These are phyloP conservation scores for Coemansia sp. DNA, from an alignment of 192 early-diverging fungal genomes.

Conservation along the genomic window DNA sequence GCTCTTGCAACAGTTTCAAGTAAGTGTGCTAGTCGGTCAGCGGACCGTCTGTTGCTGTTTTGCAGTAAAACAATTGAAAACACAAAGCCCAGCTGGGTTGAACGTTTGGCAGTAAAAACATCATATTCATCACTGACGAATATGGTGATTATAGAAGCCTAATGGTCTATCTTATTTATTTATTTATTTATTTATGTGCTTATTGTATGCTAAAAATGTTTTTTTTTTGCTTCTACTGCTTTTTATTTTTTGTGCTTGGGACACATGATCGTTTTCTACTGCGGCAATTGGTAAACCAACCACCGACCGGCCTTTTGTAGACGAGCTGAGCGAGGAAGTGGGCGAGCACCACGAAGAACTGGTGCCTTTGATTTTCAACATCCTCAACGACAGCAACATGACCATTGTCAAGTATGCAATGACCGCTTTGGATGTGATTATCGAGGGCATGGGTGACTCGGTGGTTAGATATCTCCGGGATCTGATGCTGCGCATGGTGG, in stretches of 20 bases:
- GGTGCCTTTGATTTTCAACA: conserved; percentile 80
- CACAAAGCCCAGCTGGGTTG: no score
- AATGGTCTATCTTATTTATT: neutral
- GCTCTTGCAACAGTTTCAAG: conserved; percentile 75
- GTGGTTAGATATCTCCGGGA: conserved; percentile 78
- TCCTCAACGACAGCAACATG: conserved; percentile 74
- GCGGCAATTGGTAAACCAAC: neutral
- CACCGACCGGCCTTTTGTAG: conserved; percentile 25
- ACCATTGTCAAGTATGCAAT: conserved; percentile 78
- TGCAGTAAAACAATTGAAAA: neutral
- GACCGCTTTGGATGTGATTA: conserved; percentile 85
- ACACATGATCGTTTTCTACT: neutral
- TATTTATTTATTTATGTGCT: neutral
- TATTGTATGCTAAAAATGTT: neutral
- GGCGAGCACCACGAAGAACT: conserved; percentile 77
- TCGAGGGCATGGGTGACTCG: conserved; percentile 80
- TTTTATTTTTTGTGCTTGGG: neutral
- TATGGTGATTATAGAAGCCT: neutral
- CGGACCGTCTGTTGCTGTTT: neutral
- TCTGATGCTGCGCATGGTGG: conserved; percentile 78
- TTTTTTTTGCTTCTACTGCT: neutral
- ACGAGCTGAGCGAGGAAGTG: conserved; percentile 80
- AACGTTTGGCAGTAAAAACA: neutral
- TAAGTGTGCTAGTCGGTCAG: conserved; percentile 17
- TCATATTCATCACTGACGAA: neutral